Evolutionary conservation across 208 protist genomes (phyloP), one percentile per base, ranked within the genome.

Genomic region (Trypanosoma cruzi): DNA sequence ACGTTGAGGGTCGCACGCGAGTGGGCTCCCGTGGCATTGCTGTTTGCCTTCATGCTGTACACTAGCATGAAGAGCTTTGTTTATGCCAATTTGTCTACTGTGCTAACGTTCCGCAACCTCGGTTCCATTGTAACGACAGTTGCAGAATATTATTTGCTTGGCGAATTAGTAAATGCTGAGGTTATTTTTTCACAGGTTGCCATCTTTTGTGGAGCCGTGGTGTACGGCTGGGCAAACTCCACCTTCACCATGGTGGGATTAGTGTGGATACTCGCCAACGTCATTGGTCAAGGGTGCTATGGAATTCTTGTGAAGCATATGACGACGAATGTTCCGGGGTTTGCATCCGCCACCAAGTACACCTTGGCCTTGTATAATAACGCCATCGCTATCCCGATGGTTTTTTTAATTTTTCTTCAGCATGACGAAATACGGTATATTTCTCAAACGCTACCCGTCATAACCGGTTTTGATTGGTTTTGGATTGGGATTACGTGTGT

Each of bases 31-130:
- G 68, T 86, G 36, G 69, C 77, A 26, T 48, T 54, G 36, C 44
- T 82, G 48, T 82, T 86, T 54, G 70, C 73, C 2, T 4, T 71
- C 28, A 82, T 82, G 76, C 60, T 86, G 26, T 82, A 71, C 36
- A 82, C 81, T 1, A 77, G 60, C 64, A 68, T 81, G 48, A 65
- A 81, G 64, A 80, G 62, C 52, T 86, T 82, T 69, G 34, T 77
- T 11, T 86, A 80, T 57, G 71, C 73, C 8, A 67, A 59, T 60
- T 56, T 82, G 4, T 50, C 77, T 5, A 73, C 72, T 14, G 52
- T 82, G 28, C 29, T 82, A 24, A 71, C 71, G 4, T 22, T 82
- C 24, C 55, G 72, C 1, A 82, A 82, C 36, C 66, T 79, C 48
- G 77, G 66, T 16, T 65, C 72, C n/a, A 80, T 80, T 32, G 34